Base-by-base conservation (phyloP, 1,284 basidiomycete species). In the Mycena sp. region DNA sequence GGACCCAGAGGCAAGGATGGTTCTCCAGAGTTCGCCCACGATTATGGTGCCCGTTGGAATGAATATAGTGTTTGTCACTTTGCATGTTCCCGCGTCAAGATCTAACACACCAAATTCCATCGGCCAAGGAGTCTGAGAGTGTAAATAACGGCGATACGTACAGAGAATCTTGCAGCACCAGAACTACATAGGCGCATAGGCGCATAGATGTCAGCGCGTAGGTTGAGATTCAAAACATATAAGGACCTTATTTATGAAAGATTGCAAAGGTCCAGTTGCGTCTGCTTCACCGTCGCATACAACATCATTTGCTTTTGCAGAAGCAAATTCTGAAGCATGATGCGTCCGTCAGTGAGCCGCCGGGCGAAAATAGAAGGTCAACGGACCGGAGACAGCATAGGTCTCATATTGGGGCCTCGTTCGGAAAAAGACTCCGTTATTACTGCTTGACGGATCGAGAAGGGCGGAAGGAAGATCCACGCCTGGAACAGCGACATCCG, bases 11-110 rank as follows among this genome's bases (percentile, higher is more conserved):
- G 86, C 92, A 55, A 91, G 83, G 62, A 94, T 86, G 21, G 87
- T 85, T 1, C 90, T 83, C 90, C 90, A 93, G 0, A 86, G 88
- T 72, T 94, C 92, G 32, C 92, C 92, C 10, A 89, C 84, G 40
- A 94, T 78, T 46, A 85, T 86, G 1, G 88, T 85, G 21, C 88
- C 91, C 1, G 87, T 84, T 16, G 92, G 92, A 58, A 94, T 87
- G 0, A 80, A 83, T 59, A 94, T 82, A 2, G 92, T 94, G 35
- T 84, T 82, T 17, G 87, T 84, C 65, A 94, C 83, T 55, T 90
- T 76, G 75, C 93, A 94, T 17, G 85, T 84, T 16, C 90, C 90
- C 2, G 87, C 87, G 65, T 91, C 89, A 69, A 92, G 88, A 78
- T 57, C 56, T 58, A 26, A 43, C 17, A 38, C 12, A 7, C 19